These are phyloP conservation scores for Moringa oleifera DNA, from an alignment of 345 rosid genomes.

Conservation along the genomic window DNA sequence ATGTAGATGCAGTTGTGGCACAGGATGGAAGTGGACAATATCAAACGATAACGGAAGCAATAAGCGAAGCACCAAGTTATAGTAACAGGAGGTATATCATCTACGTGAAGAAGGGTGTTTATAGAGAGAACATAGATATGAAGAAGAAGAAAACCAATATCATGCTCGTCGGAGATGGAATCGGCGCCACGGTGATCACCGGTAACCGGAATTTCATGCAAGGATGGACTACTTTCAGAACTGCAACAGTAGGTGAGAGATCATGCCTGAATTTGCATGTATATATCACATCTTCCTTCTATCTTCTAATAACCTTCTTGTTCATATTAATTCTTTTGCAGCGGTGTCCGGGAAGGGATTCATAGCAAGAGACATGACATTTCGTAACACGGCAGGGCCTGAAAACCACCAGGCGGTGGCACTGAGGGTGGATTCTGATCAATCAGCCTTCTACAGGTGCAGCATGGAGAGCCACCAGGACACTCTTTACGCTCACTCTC, in stretches of 20 bases:
- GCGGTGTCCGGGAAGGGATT: conserved; percentile 93
- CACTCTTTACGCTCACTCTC: conserved; percentile 80
- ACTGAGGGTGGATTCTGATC: conserved; percentile 70
- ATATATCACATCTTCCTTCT: too few relatives aligned
- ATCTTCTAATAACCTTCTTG: too few relatives aligned
- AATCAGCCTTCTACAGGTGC: conserved; percentile 73
- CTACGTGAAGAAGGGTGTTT: conserved; percentile 65
- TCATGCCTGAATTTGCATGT: too few relatives aligned
- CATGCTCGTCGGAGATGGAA: conserved; percentile 78
- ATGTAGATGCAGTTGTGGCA: conserved; percentile 46
- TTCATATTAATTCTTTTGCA: conserved; percentile 12
- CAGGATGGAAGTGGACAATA: conserved; percentile 70
- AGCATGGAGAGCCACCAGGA: conserved; percentile 81
- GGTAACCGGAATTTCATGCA: conserved; percentile 72
- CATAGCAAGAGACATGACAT: conserved; percentile 77
- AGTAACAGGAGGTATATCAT: conserved; percentile 62
- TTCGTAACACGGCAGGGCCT: conserved; percentile 78
- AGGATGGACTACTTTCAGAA: conserved; percentile 94
- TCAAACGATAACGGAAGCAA: conserved; percentile 60
- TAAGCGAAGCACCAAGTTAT: conserved; percentile 61
- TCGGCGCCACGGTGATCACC: conserved; percentile 58
- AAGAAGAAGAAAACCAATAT: conserved; percentile 69
- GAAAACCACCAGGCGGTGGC: conserved; percentile 78
- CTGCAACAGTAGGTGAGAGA: conserved; percentile 79
- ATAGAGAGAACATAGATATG: conserved; percentile 68